A percentile compares a stretch with the other conserved stretches of the same genome.
These are phyloP conservation scores for Macadamia tetraphylla DNA, from an alignment of 164 flowering plant species.

Conservation along the genomic window DNA sequence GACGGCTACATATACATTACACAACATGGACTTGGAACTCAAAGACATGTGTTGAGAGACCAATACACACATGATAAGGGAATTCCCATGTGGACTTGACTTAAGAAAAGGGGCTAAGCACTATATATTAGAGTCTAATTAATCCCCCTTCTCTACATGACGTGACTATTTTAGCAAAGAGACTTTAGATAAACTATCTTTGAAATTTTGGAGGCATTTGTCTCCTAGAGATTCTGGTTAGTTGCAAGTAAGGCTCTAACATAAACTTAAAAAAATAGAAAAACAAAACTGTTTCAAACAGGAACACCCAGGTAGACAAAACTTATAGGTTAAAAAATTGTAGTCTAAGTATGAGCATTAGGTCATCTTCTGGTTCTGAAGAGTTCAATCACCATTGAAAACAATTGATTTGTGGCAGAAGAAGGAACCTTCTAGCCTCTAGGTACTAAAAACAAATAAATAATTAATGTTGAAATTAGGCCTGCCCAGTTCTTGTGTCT, in stretches of 20 bases:
- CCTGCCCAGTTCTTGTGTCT: neutral
- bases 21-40: slow-evolving; percentile 21
- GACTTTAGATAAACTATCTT: slow-evolving; percentile 23
- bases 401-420: neutral
- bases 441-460: no score
- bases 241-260: slow-evolving; percentile 4
- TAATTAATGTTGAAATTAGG: neutral
- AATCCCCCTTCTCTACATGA: slow-evolving; percentile 10
- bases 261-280: neutral
- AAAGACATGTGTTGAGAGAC: slow-evolving; percentile 26
- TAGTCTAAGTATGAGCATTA: slow-evolving; percentile 2
- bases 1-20: slow-evolving; percentile 31
- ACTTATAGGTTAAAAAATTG: slow-evolving; percentile 2
- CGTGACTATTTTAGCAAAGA: slow-evolving; percentile 23
- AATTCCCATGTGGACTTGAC: slow-evolving; percentile 1
- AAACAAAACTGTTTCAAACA: slow-evolving; percentile 1
- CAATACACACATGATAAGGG: slow-evolving; percentile 39
- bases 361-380: slow-evolving; percentile 12
- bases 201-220: slow-evolving; percentile 28
- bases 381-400: slow-evolving; percentile 2
- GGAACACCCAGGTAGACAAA: neutral
- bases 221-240: slow-evolving; percentile 20
- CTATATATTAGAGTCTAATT: neutral
- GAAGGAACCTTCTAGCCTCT: slow-evolving; percentile 1
- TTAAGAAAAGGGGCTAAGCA: slow-evolving; percentile 4